Conservation (phyloP, 169 alveolate genomes). For the Plasmodium knowlesi region DNA sequence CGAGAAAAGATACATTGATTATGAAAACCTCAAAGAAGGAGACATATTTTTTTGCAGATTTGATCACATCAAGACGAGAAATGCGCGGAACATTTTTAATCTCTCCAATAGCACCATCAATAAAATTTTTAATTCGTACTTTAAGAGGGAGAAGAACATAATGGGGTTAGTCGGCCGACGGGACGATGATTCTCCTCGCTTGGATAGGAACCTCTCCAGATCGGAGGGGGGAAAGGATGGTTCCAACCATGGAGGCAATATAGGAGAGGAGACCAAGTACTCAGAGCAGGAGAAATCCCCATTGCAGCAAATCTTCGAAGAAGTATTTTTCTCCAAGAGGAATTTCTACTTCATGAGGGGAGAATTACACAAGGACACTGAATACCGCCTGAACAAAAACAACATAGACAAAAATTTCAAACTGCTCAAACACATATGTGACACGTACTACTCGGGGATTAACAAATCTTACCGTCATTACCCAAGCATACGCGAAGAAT, state of each 20-base stretch:
- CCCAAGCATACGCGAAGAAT: conserved; percentile 71
- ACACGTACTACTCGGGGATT: conserved; percentile 68
- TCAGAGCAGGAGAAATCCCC: background rate
- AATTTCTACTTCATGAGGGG: conserved; percentile 61
- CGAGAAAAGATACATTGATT: conserved; percentile 69
- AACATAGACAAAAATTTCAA: conserved; percentile 61
- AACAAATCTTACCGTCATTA: conserved; percentile 36
- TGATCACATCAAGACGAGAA: conserved; percentile 40
- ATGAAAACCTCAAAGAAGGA: conserved; percentile 71
- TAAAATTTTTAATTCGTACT: conserved; percentile 39
- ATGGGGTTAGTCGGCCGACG: background rate
- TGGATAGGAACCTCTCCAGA: background rate
- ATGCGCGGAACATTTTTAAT: conserved; percentile 58
- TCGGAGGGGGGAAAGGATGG: background rate
- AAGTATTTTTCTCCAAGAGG: conserved; percentile 53
- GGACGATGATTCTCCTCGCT: background rate
- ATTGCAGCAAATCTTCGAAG: conserved; percentile 31
- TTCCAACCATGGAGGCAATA: background rate
- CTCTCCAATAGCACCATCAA: conserved; percentile 49
- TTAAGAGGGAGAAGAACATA: conserved; percentile 40
- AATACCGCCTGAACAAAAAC: conserved; percentile 65
- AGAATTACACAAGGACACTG: conserved; percentile 72
- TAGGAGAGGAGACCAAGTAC: background rate
- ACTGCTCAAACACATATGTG: conserved; percentile 49
- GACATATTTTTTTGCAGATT: conserved; percentile 69